These are phyloP conservation scores for Colletotrichum spinosum DNA, from an alignment of 2,329 filamentous ascomycete species.

Conservation along the genomic window DNA sequence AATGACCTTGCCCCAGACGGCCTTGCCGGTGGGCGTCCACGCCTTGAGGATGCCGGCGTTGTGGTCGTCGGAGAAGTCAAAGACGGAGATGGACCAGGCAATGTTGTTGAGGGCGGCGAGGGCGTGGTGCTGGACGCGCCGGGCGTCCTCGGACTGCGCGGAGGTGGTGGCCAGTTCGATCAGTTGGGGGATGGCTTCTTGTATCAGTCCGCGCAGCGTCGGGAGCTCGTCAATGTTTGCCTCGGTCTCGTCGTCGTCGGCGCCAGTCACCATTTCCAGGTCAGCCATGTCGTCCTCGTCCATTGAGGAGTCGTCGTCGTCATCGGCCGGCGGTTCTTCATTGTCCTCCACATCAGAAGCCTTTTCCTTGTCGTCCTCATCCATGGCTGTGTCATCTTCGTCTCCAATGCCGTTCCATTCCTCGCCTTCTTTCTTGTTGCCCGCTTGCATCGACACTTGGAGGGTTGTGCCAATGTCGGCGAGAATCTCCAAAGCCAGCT, in stretches of 20 bases:
- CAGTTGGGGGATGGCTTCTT: slow-evolving; percentile 60
- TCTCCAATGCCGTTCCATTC: slow-evolving; percentile 54
- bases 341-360: slow-evolving; percentile 50
- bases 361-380: slow-evolving; percentile 47
- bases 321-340: slow-evolving; percentile 44
- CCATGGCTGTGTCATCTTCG: slow-evolving; percentile 52
- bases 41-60: slow-evolving; percentile 63
- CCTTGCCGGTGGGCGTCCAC: slow-evolving; percentile 65
- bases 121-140: slow-evolving; percentile 63
- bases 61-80: slow-evolving; percentile 67
- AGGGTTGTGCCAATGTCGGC: slow-evolving; percentile 73
- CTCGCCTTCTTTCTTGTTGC: slow-evolving; percentile 48
- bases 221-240: slow-evolving; percentile 63
- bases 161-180: slow-evolving; percentile 58
- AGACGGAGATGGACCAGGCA: slow-evolving; percentile 72
- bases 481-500: slow-evolving; percentile 70
- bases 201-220: slow-evolving; percentile 61
- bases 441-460: slow-evolving; percentile 60
- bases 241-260: slow-evolving; percentile 55
- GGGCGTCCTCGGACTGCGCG: slow-evolving; percentile 53
- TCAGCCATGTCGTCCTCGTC: slow-evolving; percentile 70
- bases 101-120: slow-evolving; percentile 75
- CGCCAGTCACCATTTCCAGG: slow-evolving; percentile 72
- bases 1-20: slow-evolving; percentile 69
- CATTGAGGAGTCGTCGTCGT: slow-evolving; percentile 62